Evolutionary conservation across 1,284 basidiomycete genomes (phyloP).

Genomic region (Tremellales sp.): DNA sequence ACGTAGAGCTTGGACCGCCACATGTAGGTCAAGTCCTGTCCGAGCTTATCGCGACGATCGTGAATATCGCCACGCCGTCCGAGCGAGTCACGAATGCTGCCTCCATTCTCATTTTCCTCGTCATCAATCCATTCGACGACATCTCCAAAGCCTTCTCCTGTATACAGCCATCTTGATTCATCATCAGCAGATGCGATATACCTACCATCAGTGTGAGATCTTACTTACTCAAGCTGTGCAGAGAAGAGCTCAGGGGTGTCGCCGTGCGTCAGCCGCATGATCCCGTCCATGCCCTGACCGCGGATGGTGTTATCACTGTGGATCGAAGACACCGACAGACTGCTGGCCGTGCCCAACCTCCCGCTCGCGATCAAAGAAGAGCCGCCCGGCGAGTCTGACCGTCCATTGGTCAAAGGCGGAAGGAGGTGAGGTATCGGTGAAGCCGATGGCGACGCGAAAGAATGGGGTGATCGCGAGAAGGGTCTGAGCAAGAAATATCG

Average conservation of each 20-base stretch:
- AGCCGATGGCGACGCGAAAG: constrained; percentile 9
- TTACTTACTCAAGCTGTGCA: constrained; percentile 75
- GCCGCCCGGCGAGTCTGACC: neutral
- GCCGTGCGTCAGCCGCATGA: constrained; percentile 59
- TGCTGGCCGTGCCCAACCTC: constrained; percentile 8
- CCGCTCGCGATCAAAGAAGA: neutral
- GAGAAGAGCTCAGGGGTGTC: constrained; percentile 72
- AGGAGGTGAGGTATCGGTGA: neutral
- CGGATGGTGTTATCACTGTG: constrained; percentile 29
- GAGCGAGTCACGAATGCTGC: constrained; percentile 27
- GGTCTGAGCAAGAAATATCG: constrained; percentile 60
- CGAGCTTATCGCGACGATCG: constrained; percentile 74
- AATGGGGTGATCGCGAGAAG: constrained; percentile 9
- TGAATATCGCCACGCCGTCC: constrained; percentile 46
- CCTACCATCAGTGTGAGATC: neutral
- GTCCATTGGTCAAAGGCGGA: neutral
- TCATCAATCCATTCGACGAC: constrained; percentile 88
- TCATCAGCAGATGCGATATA: neutral
- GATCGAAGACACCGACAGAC: constrained; percentile 19
- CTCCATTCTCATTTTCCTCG: constrained; percentile 52
- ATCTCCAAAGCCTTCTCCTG: constrained; percentile 63
- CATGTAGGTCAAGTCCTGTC: constrained; percentile 82
- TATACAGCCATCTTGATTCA: constrained; percentile 37
- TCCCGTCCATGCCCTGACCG: constrained; percentile 12
- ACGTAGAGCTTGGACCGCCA: constrained; percentile 90